A percentile compares a stretch with the other conserved stretches of the same genome.
Evolutionary conservation across 2,329 filamentous ascomycete species (phyloP).

Genomic region (Colletotrichum sp.): DNA sequence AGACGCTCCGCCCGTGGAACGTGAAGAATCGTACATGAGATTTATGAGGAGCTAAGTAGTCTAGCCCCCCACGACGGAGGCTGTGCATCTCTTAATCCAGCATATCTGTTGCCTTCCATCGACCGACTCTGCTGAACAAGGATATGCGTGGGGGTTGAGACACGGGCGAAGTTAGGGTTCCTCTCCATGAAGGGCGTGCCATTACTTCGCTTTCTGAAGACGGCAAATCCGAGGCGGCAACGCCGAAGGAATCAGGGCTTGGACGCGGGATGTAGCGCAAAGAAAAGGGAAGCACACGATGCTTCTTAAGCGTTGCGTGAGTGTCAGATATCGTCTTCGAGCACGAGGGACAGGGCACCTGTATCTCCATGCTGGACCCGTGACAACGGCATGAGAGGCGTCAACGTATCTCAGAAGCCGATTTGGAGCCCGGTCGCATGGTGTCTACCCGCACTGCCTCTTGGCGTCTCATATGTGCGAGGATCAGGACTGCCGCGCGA

Average conservation of each 20-base stretch:
- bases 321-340: background rate
- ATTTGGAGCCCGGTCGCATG: background rate
- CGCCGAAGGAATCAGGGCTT: background rate
- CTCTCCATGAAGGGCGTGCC: background rate
- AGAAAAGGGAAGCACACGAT: too few relatives aligned
- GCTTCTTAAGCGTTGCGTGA: background rate
- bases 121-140: background rate
- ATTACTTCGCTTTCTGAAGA: background rate
- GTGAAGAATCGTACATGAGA: too few relatives aligned
- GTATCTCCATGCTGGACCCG: background rate
- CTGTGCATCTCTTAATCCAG: fast-evolving
- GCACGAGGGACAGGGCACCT: background rate
- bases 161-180: background rate
- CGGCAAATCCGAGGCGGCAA: background rate
- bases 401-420: background rate
- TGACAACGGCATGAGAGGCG: background rate
- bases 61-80: fast-evolving
- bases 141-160: background rate
- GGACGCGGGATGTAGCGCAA: background rate
- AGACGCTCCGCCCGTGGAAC: background rate
- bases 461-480: background rate
- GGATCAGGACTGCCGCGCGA: background rate
- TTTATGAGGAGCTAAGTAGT: background rate
- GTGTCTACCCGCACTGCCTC: fast-evolving
- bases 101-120: background rate